Evolutionary conservation across 768 basidiomycete genomes (phyloP).

Genomic region (Podaxis pistillaris): DNA sequence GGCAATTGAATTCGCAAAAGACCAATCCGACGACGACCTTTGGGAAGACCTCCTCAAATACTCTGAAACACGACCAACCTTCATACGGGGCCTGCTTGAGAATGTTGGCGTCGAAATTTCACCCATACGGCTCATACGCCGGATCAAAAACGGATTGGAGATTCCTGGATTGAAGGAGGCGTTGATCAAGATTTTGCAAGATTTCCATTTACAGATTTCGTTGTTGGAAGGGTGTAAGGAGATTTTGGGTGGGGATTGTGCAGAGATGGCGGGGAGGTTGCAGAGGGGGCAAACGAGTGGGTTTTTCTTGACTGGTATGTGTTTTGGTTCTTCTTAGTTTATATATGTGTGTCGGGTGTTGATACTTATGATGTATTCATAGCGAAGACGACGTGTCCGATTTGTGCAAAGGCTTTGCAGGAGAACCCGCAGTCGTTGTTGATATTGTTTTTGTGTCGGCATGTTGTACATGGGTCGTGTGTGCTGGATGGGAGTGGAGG

Average conservation of each 20-base stretch:
- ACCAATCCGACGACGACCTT: constrained; percentile 93
- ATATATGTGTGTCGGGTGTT: background rate
- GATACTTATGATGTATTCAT: background rate
- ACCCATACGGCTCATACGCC: constrained; percentile 88
- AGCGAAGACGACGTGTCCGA: constrained; percentile 66
- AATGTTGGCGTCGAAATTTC: constrained; percentile 97
- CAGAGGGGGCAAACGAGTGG: constrained; percentile 79
- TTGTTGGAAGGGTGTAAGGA: constrained; percentile 89
- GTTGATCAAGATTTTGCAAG: constrained; percentile 94
- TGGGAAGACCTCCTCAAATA: constrained; percentile 97
- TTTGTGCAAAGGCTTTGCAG: constrained; percentile 63
- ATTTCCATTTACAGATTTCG: constrained; percentile 93
- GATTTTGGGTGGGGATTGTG: constrained; percentile 82
- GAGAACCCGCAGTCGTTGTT: constrained; percentile 58
- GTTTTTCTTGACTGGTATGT: constrained; percentile 72
- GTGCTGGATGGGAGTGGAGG: constrained; percentile 61
- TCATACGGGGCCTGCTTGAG: constrained; percentile 93
- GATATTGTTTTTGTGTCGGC: constrained; percentile 83
- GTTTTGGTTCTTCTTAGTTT: background rate
- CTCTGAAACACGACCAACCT: constrained; percentile 92
- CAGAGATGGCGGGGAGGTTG: constrained; percentile 63
- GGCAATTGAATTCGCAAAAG: constrained; percentile 97
- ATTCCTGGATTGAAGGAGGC: constrained; percentile 95
- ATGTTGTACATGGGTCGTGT: constrained; percentile 82
- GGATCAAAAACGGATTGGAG: constrained; percentile 95